These are phyloP conservation scores for Xylaria polymorpha DNA, from an alignment of 2,329 filamentous ascomycete species.

Conservation along the genomic window DNA sequence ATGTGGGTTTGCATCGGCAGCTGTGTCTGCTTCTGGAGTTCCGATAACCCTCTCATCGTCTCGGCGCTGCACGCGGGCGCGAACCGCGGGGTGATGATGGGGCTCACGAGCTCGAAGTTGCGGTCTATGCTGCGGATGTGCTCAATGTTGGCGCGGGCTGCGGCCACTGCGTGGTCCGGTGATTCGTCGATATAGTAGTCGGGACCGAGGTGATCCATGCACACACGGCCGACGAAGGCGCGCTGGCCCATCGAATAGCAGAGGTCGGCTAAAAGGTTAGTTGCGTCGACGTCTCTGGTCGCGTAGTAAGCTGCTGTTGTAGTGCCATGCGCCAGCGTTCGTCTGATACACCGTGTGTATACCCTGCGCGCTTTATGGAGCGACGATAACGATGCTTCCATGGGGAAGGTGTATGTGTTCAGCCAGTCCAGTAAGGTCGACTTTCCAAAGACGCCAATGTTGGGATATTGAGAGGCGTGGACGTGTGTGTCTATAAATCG, in stretches of 20 bases:
- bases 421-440: constrained; percentile 94
- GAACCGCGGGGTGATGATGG: constrained; percentile 82
- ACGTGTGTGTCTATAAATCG: constrained; percentile 84
- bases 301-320: constrained; percentile 96
- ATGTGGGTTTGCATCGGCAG: constrained; percentile 90
- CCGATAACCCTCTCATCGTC: constrained; percentile 72
- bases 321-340: constrained; percentile 89
- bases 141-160: constrained; percentile 69
- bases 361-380: constrained; percentile 72
- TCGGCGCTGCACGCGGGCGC: constrained; percentile 70
- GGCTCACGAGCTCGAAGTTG: constrained; percentile 70
- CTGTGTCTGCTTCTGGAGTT: constrained; percentile 69
- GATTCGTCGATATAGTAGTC: constrained; percentile 82
- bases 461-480: constrained; percentile 95
- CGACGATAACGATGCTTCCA: constrained; percentile 80
- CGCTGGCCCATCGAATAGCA: constrained; percentile 85
- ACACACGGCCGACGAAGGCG: constrained; percentile 92
- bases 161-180: constrained; percentile 65
- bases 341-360: constrained; percentile 81
- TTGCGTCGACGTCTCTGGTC: constrained; percentile 85
- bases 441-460: constrained; percentile 92
- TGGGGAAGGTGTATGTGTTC: constrained; percentile 92
- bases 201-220: constrained; percentile 86
- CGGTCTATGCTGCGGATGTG: constrained; percentile 79
- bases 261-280: constrained; percentile 89